Evolutionary conservation across 495 filamentous ascomycete species (phyloP).

Genomic region (Tuber calosporum): DNA sequence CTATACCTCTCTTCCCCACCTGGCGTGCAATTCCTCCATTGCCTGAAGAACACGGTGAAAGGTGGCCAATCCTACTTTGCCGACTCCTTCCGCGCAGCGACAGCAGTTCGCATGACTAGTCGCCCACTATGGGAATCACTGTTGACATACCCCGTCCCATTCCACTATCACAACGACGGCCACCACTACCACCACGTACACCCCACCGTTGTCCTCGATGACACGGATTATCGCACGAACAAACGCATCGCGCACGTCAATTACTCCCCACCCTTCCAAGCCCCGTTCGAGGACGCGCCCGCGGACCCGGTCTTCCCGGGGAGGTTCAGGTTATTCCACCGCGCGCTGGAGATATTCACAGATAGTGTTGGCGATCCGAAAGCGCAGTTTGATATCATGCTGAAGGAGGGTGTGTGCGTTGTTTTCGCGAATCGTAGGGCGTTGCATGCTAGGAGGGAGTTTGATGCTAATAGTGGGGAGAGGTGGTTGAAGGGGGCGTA

Average conservation of each 20-base stretch:
- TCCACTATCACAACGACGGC: conserved; percentile 64
- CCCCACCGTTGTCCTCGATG: conserved; percentile 50
- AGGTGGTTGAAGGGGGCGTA: conserved; percentile 83
- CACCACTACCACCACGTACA: conserved; percentile 54
- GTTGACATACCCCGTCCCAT: conserved; percentile 47
- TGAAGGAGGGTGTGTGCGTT: conserved; percentile 72
- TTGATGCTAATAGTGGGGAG: conserved; percentile 55
- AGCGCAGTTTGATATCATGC: conserved; percentile 59
- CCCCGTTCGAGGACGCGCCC: conserved; percentile 42
- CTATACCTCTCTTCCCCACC: conserved; percentile 78
- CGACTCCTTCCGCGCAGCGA: conserved; percentile 60
- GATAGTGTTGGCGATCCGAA: conserved; percentile 46
- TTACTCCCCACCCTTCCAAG: conserved; percentile 69
- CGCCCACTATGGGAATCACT: conserved; percentile 45
- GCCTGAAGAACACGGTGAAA: conserved; percentile 62
- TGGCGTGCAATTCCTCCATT: conserved; percentile 77
- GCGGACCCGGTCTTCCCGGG: not conserved
- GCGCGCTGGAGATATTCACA: conserved; percentile 48
- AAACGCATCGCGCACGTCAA: conserved; percentile 48
- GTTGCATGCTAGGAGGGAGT: conserved; percentile 67
- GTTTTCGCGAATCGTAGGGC: conserved; percentile 79
- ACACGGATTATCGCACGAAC: conserved; percentile 17
- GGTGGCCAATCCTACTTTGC: conserved; percentile 79
- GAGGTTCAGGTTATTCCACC: conserved; percentile 19
- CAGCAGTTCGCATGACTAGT: conserved; percentile 42